phyloP scores from a whole-genome alignment of 164 flowering plant genomes.

The Santalum album region DNA sequence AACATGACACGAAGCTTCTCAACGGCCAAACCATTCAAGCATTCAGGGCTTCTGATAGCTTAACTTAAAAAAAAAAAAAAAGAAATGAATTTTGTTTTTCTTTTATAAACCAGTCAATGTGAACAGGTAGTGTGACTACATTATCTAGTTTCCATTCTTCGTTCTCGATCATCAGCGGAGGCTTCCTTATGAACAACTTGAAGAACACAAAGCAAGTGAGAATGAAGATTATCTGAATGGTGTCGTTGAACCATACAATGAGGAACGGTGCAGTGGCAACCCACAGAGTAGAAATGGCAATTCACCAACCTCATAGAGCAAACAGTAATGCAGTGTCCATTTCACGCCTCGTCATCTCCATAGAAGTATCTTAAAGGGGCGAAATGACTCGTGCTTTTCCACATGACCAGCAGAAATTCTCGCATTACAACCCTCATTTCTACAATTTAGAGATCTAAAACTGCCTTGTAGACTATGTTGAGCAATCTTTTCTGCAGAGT shows the following conservation, averaged over 20 bases:
- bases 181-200: background rate
- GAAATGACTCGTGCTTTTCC: background rate
- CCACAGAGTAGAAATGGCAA: slow-evolving; percentile 1
- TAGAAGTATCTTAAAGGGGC: background rate
- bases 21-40: no score
- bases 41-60: no score
- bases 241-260: background rate
- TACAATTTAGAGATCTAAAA: background rate
- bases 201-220: background rate
- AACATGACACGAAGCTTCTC: no score
- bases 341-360: background rate
- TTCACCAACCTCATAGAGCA: slow-evolving; percentile 2
- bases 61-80: no score
- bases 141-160: background rate
- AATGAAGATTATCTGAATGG: background rate
- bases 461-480: background rate
- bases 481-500: background rate
- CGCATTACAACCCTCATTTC: background rate
- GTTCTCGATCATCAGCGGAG: background rate
- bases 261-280: background rate
- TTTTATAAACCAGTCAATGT: background rate
- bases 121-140: background rate
- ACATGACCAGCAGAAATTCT: background rate
- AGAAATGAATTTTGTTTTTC: no score
- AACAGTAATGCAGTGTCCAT: slow-evolving; percentile 4